Evolutionary conservation across 129 eudicot species (phyloP), one percentile per base, ranked within the genome.

Genomic region (Flaveria trinervia): DNA sequence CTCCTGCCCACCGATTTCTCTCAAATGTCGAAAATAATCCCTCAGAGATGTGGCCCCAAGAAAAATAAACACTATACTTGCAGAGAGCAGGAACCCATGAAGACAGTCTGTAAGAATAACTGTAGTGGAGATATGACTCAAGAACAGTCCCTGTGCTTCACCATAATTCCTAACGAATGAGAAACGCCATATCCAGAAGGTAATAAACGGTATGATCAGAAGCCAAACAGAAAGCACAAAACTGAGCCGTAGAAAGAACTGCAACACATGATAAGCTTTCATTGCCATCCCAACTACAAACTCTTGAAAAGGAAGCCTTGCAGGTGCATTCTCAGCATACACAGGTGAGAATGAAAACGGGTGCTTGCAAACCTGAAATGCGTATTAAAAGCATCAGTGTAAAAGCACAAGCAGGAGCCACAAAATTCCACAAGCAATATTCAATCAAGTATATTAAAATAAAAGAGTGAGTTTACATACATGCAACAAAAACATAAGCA

Each of bases 151-250:
- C 16, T 86, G 93, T 46, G 96, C 96, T 86, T 92, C 98, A 17
- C 86, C 85, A 22, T 88, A 88, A 62, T 88, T 88, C 66, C 95
- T 85, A 70, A 90, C 92, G 73, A 90, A 92, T 55, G 98, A 90
- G 83, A 88, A 75, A 10, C 98, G 87, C 98, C 98, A 92, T 57
- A 92, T 92, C 98, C 98, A 90, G 76, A 92, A 90, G 11, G 98
- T 92, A 72, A 92, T 90, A 59, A 92, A 92, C 0, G 98, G 98
- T 33, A 90, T 92, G 44, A 86, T 88, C 68, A 88, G 83, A 72
- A 92, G 98, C 98, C 98, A 92, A 64, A 90, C 95, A 52, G 96
- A 88, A 8, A 92, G 93, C 13, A 92, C 98, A 82, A 92, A 90
- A 80, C 89, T 86, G 73, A 92, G 96, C 61, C 98, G 92, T 68